Evolutionary conservation across 345 rosid genomes (phyloP).

Genomic region (Lepidium sativum): DNA sequence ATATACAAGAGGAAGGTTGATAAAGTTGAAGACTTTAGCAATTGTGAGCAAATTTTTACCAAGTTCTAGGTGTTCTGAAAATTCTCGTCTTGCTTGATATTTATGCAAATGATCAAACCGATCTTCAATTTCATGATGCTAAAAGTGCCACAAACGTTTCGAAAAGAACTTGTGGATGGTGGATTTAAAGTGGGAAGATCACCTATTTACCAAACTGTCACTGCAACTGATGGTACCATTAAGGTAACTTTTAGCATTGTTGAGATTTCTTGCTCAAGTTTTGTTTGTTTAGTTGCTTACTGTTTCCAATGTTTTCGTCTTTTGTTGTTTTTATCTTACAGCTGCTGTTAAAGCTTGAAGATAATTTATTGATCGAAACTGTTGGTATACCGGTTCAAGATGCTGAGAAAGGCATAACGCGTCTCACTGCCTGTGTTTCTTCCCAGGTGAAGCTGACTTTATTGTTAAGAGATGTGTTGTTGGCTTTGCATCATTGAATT

Average conservation of each 20-base stretch:
- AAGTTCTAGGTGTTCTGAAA: not conserved
- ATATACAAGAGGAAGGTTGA: constrained; percentile 72
- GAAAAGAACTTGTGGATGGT: constrained; percentile 66
- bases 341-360: constrained; percentile 77
- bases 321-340: constrained; percentile 26
- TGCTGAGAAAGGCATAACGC: constrained; percentile 60
- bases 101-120: not conserved
- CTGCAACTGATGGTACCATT: constrained; percentile 89
- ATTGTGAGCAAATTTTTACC: constrained; percentile 39
- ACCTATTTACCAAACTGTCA: constrained; percentile 52
- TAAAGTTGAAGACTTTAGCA: constrained; percentile 72
- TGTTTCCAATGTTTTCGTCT: not conserved
- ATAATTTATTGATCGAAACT: constrained; percentile 84
- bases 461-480: not conserved
- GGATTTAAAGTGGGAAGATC: constrained; percentile 90
- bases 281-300: not conserved
- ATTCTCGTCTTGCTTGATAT: not conserved
- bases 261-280: not conserved
- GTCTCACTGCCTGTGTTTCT: constrained; percentile 94
- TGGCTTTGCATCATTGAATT: not conserved
- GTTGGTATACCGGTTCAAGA: constrained; percentile 90
- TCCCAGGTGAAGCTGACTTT: constrained; percentile 55
- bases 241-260: constrained; percentile 46
- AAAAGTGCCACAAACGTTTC: constrained; percentile 76
- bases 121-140: not conserved